Percentiles rank a stretch among this genome's conserved stretches.
phyloP scores from a whole-genome alignment of 1,284 basidiomycete genomes.

The Somion occarium region DNA sequence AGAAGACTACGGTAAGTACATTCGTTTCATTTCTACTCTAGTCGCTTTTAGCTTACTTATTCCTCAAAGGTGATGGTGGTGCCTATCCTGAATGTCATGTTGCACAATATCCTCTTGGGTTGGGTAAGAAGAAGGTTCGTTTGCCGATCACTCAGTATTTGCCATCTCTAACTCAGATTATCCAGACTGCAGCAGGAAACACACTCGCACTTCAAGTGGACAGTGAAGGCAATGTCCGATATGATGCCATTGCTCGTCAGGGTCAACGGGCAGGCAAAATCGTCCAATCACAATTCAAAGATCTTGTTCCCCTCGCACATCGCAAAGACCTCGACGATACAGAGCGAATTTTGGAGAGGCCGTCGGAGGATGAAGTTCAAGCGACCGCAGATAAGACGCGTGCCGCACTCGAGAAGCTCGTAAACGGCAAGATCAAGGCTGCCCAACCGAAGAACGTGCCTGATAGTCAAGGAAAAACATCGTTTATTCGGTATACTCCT shows the following conservation, averaged over 20 bases:
- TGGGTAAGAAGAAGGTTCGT: constrained; percentile 90
- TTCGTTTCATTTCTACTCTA: background rate
- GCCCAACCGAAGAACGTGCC: constrained; percentile 90
- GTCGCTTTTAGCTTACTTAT: constrained; percentile 8
- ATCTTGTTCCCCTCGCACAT: constrained; percentile 90
- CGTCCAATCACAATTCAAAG: constrained; percentile 95
- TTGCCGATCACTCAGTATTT: background rate
- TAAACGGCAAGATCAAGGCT: constrained; percentile 94
- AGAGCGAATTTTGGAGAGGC: constrained; percentile 79
- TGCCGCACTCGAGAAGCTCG: constrained; percentile 88
- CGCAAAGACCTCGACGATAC: constrained; percentile 84
- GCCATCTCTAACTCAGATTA: constrained; percentile 5
- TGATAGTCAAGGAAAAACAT: constrained; percentile 72
- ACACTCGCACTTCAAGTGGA: constrained; percentile 97
- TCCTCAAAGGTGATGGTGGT: constrained; percentile 75
- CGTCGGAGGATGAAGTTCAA: constrained; percentile 87
- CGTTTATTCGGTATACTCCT: constrained; percentile 95
- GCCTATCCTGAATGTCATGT: constrained; percentile 97
- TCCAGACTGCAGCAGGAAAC: constrained; percentile 81
- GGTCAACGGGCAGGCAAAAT: constrained; percentile 83
- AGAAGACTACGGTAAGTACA: constrained; percentile 75
- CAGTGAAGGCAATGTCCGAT: constrained; percentile 92
- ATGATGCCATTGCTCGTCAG: constrained; percentile 95
- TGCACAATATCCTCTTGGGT: constrained; percentile 94
- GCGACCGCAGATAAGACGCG: constrained; percentile 88